Base-by-base conservation (phyloP, 2,329 filamentous ascomycete species). In the Sporothrix curviconia region DNA sequence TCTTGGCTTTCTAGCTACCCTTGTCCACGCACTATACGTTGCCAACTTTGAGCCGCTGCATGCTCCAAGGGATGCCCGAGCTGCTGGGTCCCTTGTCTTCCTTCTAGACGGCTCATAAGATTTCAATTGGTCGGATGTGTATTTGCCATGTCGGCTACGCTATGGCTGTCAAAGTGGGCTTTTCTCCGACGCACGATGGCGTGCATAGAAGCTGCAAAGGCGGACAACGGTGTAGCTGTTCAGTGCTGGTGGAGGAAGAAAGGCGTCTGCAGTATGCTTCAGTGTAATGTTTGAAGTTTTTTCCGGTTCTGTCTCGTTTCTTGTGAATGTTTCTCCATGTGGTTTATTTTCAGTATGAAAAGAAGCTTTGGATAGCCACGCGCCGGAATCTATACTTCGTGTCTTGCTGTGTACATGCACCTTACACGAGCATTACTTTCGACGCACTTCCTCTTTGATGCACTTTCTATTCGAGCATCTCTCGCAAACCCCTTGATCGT, bases 21-120 rank as follows among this genome's bases (percentile, higher is more conserved):
- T n/a, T n/a, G n/a, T n/a, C n/a, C n/a, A n/a, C n/a, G n/a, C 37
- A 25, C 34, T 51, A 34, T 22, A 51, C 49, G 49, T 51, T 51
- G 49, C 49, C 47, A 51, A 15, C 25, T 11, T 22, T 34, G 34
- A 51, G 12, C 49, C 34, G 12, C 49, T 40, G 34, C 49, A 51
- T 37, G 34, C 1, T 34, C 49, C 15, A 51, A 39, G 34, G 15
- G 49, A 17, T 39, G 9, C 49, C 49, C 8, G 25, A 14, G n/a
- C 28, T 9, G 17, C 49, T 51, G 49, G 49, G 49, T 51, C 34
- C 22, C 34, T 22, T 51, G 49, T 8, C 49, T 25, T n/a, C 15
- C 4, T 3, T 24, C 25, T 15, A 12, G n/a, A n/a, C n/a, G n/a
- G n/a, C 22, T 34, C 9, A 39, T 8, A 25, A 14, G 6, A 3